Percentiles rank a stretch among this genome's conserved stretches.
These are phyloP conservation scores for Noccaea caerulescens DNA, from an alignment of 345 rosid genomes.

Conservation along the genomic window DNA sequence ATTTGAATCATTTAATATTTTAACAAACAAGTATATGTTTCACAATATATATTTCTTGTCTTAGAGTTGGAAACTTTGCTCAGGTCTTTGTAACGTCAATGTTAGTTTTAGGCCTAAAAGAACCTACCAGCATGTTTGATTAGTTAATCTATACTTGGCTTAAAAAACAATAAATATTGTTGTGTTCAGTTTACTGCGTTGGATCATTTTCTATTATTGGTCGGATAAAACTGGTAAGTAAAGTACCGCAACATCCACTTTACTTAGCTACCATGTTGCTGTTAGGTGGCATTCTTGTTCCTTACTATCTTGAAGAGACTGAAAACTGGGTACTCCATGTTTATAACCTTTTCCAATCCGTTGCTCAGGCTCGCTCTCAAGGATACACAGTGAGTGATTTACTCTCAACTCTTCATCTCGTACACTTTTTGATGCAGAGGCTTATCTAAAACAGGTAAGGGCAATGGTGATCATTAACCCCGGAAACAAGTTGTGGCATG, in stretches of 20 bases:
- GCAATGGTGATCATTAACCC: conserved; percentile 98
- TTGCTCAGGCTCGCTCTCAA: conserved; percentile 67
- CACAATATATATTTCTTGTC: no score
- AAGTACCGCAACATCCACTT: conserved; percentile 91
- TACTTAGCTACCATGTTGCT: conserved; percentile 87
- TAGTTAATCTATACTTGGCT: no score
- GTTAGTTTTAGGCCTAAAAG: no score
- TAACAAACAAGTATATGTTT: no score
- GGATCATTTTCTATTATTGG: no score
- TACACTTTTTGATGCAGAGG: not conserved
- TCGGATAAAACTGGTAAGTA: no score
- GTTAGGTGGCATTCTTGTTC: conserved; percentile 86
- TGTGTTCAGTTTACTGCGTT: no score
- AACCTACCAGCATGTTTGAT: no score
- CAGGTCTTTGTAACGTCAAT: no score
- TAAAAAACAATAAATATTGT: no score
- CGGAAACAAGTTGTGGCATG: conserved; percentile 34
- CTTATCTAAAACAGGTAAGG: conserved; percentile 56
- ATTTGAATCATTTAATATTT: no score
- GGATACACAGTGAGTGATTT: conserved; percentile 63
- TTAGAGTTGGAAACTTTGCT: no score
- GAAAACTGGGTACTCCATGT: conserved; percentile 94
- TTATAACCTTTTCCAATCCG: conserved; percentile 75
- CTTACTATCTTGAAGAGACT: conserved; percentile 81
- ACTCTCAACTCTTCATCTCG: conserved; percentile 26